A percentile compares a stretch with the other conserved stretches of the same genome.
Evolutionary conservation across 257 asterid genomes (phyloP).

Genomic region (Parsonsia alboflavescens): DNA sequence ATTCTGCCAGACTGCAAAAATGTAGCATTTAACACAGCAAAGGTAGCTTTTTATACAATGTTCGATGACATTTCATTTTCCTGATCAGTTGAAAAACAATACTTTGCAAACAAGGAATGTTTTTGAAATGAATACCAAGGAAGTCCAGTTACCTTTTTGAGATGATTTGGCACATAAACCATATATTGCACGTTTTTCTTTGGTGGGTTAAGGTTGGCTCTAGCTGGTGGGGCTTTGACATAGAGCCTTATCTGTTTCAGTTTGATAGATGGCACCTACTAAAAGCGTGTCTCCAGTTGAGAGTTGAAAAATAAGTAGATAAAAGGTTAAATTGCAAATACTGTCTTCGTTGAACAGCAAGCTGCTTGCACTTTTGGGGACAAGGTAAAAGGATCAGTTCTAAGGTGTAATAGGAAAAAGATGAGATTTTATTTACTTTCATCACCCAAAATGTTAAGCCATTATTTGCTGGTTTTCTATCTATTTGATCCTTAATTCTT

Average conservation of each 20-base stretch:
- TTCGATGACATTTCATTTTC: neutral
- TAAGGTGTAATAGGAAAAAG: neutral
- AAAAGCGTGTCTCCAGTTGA: neutral
- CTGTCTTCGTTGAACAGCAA: neutral
- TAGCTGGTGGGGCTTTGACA: neutral
- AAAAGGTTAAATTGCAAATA: neutral
- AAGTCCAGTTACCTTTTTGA: neutral
- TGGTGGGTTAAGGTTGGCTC: neutral
- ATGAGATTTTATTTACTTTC: neutral
- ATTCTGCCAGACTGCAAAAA: constrained; percentile 82
- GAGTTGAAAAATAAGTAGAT: neutral
- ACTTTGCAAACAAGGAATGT: neutral
- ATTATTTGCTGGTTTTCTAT: neutral
- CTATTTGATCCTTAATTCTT: neutral
- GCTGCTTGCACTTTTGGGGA: neutral
- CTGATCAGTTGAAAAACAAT: neutral
- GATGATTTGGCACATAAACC: neutral
- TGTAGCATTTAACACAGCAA: constrained; percentile 83
- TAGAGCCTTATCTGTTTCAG: neutral
- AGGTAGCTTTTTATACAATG: constrained; percentile 39
- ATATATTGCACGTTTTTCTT: too few relatives aligned
- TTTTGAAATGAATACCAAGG: neutral
- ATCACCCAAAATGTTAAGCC: neutral
- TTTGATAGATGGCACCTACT: neutral
- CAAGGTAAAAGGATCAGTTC: neutral